Evolutionary conservation across 2,329 filamentous ascomycete species (phyloP), one percentile per base, ranked within the genome.

Genomic region (Herpotrichia juniperi): DNA sequence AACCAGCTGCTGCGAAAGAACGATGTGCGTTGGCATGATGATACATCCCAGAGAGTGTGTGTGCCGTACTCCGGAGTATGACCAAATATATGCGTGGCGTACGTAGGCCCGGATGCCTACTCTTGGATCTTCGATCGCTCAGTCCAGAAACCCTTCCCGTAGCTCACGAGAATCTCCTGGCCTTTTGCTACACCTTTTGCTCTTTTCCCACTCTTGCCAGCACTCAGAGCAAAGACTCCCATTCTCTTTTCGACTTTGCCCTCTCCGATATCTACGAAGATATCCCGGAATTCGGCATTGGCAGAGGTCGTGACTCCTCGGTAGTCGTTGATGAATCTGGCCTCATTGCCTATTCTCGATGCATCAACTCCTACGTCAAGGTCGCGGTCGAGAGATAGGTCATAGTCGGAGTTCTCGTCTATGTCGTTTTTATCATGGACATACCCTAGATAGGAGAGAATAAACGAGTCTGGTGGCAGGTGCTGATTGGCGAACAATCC

Each of bases 311-410:
- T 66, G 8, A 83, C 71, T 16, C 80, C 78, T 49, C 80, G 74
- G 62, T 82, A 83, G 62, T 83, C 81, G 56, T 83, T 83, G 53
- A 80, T 76, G 57, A 80, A 82, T 37, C 81, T 71, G 4, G 78
- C 76, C 58, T 83, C 80, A 56, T 83, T 83, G 24, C 80, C 81
- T 56, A 75, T 74, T 2, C 62, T 66, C 1, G 74, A 73, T 3
- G 79, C 80, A 58, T 83, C 81, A 9, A 82, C 74, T 16, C 76
- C 76, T 10, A 83, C 63, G 10, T 72, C 77, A 6, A 78, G 58
- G 3, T 82, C 78, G 19, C 79, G 73, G 62, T 82, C 79, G 12
- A 83, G 68, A 19, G 72, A 78, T 4, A 83, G 69, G 57, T 83
- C 81, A 64, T 83, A 83, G 62, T 81, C 74, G 16, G 76, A 80